These are phyloP conservation scores for Darksidea phi DNA, from an alignment of 495 filamentous ascomycete species.

Conservation along the genomic window DNA sequence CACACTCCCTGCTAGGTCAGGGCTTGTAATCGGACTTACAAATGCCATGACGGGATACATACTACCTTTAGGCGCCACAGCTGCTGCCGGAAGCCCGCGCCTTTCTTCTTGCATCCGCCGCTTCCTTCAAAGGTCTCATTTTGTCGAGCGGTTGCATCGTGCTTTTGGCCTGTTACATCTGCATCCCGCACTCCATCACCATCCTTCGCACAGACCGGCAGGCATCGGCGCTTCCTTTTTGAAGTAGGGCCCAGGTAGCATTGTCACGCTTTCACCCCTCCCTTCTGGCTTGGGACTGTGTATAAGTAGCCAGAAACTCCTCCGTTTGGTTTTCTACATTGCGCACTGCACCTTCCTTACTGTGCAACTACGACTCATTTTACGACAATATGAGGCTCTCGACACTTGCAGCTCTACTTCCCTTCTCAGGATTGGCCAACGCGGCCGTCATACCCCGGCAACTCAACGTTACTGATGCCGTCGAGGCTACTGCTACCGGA, in stretches of 20 bases:
- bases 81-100: conserved; percentile 4
- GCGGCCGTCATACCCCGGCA: conserved; percentile 29
- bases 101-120: conserved; percentile 9
- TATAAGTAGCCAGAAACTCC: conserved; percentile 25
- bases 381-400: conserved; percentile 29
- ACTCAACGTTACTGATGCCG: conserved; percentile 16
- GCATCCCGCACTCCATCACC: conserved; percentile 2
- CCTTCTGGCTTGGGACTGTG: background rate
- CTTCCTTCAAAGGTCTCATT: conserved; percentile 17
- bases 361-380: background rate
- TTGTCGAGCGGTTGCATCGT: conserved; percentile 12
- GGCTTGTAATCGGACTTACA: conserved; percentile 1
- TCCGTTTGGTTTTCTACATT: conserved; percentile 3
- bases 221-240: too few species aligned
- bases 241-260: background rate
- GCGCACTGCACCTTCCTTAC: background rate
- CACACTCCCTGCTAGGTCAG: conserved; percentile 13
- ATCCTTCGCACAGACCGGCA: background rate
- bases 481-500: conserved; percentile 23
- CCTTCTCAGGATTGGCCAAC: conserved; percentile 10
- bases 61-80: conserved; percentile 29
- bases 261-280: background rate
- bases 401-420: conserved; percentile 3
- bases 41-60: background rate
- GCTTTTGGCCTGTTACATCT: conserved; percentile 18